Base-by-base conservation (phyloP, 2,329 filamentous ascomycete genomes). In the Colletotrichum limetticola region DNA sequence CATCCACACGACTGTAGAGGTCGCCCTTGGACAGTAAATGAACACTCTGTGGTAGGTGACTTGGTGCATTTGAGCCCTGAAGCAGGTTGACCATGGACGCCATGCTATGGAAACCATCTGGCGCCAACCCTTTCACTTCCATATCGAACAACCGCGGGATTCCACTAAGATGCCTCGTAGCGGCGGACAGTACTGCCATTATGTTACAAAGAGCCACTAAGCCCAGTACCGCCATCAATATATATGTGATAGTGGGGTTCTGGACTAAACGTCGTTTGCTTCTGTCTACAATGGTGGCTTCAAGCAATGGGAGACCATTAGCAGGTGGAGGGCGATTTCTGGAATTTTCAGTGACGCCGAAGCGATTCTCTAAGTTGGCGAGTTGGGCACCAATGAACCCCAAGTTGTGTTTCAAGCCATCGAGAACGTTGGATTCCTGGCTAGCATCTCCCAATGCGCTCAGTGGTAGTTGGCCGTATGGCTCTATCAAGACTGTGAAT, bases 121-220 rank as follows among this genome's bases (percentile, higher is more conserved):
- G 68, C 19, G 68, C 68, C n/a, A 71, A 32, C 4, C 63, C 68
- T 19, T 56, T 56, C 4, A 61, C 68, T 32, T 71, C 62, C 68
- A 61, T 57, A 26, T 32, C 57, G 5, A 67, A 30, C 24, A 30
- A 37, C 14, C 46, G 9, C 37, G 37, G 37, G 1, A n/a, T 49
- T n/a, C 16, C 7, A 4, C 58, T 12, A 3, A 55, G 46, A 4
- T 42, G 6, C 9, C 37, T 19, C 37, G 37, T 16, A 12, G 30
- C 46, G 1, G 62, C 22, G 5, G 68, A 67, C 1, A 61, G 3
- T 8, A 67, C 30, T 3, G 56, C 28, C 68, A 56, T 61, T 1
- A 57, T 4, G 30, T 66, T 46, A 2, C 30, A 24, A 2, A 56
- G 24, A 5, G 42, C 68, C 1, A 67, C 62, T 12, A 57, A 12